These are phyloP conservation scores for Sporothrix pallida DNA, from an alignment of 2,329 filamentous ascomycete species.

Conservation along the genomic window DNA sequence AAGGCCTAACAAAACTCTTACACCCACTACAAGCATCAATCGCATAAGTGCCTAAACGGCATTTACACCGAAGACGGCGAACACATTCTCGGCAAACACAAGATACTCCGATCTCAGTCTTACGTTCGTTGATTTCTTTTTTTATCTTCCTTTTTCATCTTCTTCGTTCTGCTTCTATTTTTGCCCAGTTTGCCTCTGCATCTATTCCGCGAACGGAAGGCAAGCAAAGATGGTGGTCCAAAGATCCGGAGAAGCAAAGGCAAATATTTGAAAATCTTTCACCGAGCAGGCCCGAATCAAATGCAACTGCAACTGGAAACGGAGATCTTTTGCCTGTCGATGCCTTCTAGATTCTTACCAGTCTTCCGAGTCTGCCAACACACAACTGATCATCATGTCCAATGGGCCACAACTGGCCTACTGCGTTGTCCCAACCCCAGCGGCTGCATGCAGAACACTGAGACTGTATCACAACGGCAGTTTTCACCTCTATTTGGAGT, in stretches of 20 bases:
- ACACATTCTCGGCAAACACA: not conserved
- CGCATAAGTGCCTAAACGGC: slow-evolving; percentile 22
- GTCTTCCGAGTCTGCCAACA: not conserved
- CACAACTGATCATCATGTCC: not conserved
- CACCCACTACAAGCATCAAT: not conserved
- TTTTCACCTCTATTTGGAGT: not conserved
- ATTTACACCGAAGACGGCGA: not conserved
- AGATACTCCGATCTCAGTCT: too few species aligned
- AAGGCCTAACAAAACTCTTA: not conserved
- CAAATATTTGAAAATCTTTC: not conserved
- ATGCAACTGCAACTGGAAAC: not conserved
- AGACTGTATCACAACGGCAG: not conserved
- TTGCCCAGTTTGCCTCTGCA: not conserved
- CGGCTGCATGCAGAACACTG: not conserved
- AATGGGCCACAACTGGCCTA: not conserved
- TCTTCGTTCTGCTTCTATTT: not conserved
- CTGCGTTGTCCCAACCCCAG: not conserved
- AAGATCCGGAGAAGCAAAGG: too few species aligned
- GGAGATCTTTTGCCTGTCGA: not conserved
- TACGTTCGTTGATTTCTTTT: not conserved
- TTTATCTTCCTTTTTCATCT: not conserved
- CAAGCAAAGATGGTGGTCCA: not conserved
- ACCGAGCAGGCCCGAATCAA: not conserved
- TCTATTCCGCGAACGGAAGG: slow-evolving; percentile 6
- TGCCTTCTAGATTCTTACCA: not conserved